Conservation (phyloP, 2,329 filamentous ascomycete species). For the Stemphylium beticola region DNA sequence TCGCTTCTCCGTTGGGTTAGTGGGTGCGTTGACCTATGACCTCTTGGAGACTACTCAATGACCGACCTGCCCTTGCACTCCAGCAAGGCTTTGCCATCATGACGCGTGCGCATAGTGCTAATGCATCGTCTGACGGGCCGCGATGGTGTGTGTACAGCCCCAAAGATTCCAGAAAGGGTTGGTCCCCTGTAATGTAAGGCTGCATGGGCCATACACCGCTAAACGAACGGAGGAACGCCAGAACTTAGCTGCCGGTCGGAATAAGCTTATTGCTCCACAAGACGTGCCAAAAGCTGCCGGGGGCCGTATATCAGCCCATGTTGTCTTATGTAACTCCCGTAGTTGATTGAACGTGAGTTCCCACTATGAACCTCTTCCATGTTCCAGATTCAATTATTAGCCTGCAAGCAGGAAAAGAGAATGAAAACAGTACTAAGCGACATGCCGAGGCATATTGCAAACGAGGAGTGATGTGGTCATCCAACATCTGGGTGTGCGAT, state of each 20-base stretch:
- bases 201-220: conserved; percentile 38
- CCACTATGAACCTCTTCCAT: neutral
- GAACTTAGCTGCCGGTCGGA: conserved; percentile 17
- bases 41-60: conserved; percentile 14
- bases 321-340: neutral
- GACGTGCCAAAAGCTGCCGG: neutral
- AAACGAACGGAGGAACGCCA: conserved; percentile 22
- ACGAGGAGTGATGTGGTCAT: neutral
- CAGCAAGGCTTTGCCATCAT: conserved; percentile 32
- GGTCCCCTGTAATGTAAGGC: conserved; percentile 32
- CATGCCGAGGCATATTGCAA: neutral
- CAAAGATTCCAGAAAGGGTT: conserved; percentile 19
- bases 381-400: neutral
- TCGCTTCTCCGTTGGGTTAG: conserved; percentile 21
- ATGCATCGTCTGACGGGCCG: conserved; percentile 24
- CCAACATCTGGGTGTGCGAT: neutral
- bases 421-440: neutral
- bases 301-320: conserved; percentile 1
- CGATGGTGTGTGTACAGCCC: conserved; percentile 25
- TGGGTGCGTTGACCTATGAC: conserved; percentile 20
- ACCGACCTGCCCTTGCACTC: conserved; percentile 29
- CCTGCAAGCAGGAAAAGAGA: neutral
- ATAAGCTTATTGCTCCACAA: conserved; percentile 41
- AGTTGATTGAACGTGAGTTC: neutral
- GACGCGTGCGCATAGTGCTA: conserved; percentile 25